Conservation (phyloP, 345 rosid genomes). For the Populus simonii region DNA sequence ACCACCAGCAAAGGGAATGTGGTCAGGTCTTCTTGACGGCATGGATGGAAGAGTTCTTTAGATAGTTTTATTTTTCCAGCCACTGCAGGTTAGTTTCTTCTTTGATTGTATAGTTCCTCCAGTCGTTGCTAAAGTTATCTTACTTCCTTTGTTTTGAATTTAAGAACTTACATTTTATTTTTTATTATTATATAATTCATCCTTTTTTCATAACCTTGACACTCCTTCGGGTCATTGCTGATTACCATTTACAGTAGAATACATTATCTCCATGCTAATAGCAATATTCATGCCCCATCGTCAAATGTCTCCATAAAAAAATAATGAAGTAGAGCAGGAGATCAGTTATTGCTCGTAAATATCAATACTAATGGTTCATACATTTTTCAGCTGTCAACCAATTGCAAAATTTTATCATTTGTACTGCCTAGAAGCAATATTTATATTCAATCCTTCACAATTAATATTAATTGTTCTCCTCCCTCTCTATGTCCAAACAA, state of each 20-base stretch:
- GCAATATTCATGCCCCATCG: neutral
- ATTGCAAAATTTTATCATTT: too few species aligned
- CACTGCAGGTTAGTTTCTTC: constrained; percentile 6
- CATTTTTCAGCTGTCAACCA: too few species aligned
- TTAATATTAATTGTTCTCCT: too few species aligned
- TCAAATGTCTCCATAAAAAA: too few species aligned
- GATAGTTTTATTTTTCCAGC: neutral
- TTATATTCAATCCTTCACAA: neutral
- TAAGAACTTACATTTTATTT: neutral
- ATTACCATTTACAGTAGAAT: neutral
- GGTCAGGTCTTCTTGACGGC: constrained; percentile 95
- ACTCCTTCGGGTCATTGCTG: neutral
- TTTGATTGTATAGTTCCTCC: neutral
- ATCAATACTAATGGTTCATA: too few species aligned
- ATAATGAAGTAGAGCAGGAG: too few species aligned
- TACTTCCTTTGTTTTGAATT: neutral
- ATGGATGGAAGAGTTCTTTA: constrained; percentile 84
- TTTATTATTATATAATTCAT: neutral
- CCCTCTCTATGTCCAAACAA: too few species aligned
- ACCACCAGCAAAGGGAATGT: constrained; percentile 82
- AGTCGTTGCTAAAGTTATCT: neutral
- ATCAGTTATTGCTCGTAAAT: too few species aligned
- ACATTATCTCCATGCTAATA: neutral
- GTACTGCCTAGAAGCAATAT: neutral
- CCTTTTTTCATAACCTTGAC: neutral